phyloP scores from a whole-genome alignment of 2,329 filamentous ascomycete genomes.

The Aspergillus felis region DNA sequence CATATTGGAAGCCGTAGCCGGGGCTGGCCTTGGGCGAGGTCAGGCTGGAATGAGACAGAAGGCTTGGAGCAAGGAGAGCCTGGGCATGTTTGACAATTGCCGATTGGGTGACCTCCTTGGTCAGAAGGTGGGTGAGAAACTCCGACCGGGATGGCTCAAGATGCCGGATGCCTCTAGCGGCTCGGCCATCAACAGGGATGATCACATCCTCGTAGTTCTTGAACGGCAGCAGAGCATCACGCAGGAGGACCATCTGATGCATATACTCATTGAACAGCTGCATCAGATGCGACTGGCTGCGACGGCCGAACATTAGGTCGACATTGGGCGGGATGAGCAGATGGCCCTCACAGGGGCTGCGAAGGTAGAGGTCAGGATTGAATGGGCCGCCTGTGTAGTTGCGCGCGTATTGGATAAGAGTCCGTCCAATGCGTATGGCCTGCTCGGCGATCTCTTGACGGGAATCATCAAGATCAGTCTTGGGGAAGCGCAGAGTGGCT shows the following conservation, averaged over 20 bases:
- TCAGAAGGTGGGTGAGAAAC: conserved; percentile 14
- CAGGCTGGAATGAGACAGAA: not conserved
- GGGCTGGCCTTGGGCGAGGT: not conserved
- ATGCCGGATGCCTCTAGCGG: conserved; percentile 12
- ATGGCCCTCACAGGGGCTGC: conserved; percentile 19
- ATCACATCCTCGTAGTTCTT: conserved; percentile 17
- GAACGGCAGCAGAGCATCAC: conserved; percentile 18
- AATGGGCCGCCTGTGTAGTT: not conserved
- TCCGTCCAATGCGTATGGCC: conserved; percentile 11
- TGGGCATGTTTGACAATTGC: conserved; percentile 8
- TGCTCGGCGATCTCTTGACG: conserved; percentile 15
- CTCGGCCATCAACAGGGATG: conserved; percentile 11
- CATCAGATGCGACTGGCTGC: conserved; percentile 19
- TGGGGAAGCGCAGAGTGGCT: conserved; percentile 10
- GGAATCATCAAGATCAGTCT: conserved; percentile 5
- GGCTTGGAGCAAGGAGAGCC: conserved; percentile 9
- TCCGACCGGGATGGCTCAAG: conserved; percentile 9
- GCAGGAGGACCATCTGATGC: conserved; percentile 22
- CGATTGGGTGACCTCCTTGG: conserved; percentile 12
- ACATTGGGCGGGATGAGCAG: conserved; percentile 17
- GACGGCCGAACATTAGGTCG: conserved; percentile 16
- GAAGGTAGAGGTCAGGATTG: conserved; percentile 11
- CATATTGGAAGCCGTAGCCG: conserved; percentile 24
- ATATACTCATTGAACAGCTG: conserved; percentile 23
- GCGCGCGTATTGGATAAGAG: conserved; percentile 14